phyloP scores from a whole-genome alignment of 2,329 filamentous ascomycete species.

The Aotearoamyces nothofagi region DNA sequence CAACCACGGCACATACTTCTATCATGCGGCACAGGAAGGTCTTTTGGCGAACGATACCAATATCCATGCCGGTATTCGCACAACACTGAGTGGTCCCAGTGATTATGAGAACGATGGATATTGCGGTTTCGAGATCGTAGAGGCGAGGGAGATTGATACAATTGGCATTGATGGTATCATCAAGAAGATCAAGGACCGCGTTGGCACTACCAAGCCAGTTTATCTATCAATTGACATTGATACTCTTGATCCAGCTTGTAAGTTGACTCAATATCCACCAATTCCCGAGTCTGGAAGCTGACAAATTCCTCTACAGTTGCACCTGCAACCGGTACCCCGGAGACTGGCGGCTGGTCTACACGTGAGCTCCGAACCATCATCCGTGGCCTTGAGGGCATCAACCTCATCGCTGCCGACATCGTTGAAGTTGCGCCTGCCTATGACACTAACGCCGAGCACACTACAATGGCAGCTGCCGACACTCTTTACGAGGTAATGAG shows the following conservation, averaged over 20 bases:
- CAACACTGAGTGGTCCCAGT: conserved; percentile 60
- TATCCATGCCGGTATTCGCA: conserved; percentile 78
- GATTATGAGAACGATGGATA: conserved; percentile 81
- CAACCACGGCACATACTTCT: conserved; percentile 86
- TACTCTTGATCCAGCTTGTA: conserved; percentile 69
- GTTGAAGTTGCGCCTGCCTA: conserved; percentile 63
- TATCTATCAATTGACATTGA: conserved; percentile 82
- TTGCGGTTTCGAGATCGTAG: conserved; percentile 70
- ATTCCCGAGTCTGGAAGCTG: not conserved
- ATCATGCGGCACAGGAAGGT: conserved; percentile 65
- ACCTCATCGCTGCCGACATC: conserved; percentile 55
- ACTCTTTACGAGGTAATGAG: conserved; percentile 66
- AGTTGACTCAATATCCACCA: conserved; percentile 14
- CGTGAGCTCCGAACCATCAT: conserved; percentile 59
- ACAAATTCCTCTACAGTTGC: conserved; percentile 30
- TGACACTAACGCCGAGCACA: conserved; percentile 57
- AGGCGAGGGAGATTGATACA: conserved; percentile 56
- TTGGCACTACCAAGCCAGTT: conserved; percentile 60
- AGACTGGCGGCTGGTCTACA: conserved; percentile 64
- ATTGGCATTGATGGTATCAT: conserved; percentile 63
- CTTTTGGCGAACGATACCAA: conserved; percentile 69
- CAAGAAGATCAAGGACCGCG: conserved; percentile 58
- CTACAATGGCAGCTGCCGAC: conserved; percentile 59
- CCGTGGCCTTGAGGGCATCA: conserved; percentile 51
- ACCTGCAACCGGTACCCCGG: conserved; percentile 59